These are phyloP conservation scores for Cetraspora pellucida DNA, from an alignment of 192 early-diverging fungal genomes.

Conservation along the genomic window DNA sequence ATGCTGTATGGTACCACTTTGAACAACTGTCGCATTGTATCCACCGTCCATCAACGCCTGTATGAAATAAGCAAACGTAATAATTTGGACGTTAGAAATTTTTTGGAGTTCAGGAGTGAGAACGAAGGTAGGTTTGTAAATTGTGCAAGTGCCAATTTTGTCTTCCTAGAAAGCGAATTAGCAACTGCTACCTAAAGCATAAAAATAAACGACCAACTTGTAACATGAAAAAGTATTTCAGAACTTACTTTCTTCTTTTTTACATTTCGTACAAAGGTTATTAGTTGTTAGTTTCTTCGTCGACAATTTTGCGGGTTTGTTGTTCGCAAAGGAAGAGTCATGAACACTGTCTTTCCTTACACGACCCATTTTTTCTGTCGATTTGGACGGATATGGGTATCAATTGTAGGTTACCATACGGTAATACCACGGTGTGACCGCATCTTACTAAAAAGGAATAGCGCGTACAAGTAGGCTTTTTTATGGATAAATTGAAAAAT, in stretches of 20 bases:
- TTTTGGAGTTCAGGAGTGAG: no score
- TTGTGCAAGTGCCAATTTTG: no score
- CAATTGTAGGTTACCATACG: conserved; percentile 4
- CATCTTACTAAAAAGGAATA: no score
- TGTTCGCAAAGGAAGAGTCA: background rate
- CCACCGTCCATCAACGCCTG: background rate
- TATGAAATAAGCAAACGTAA: background rate
- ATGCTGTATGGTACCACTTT: conserved; percentile 13
- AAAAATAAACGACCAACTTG: no score
- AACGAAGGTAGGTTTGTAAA: no score
- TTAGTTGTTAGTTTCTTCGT: background rate
- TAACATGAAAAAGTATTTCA: background rate
- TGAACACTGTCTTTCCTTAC: background rate
- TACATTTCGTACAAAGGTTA: conserved; percentile 4
- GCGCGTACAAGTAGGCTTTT: no score
- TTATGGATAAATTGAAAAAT: no score
- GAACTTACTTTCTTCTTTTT: background rate
- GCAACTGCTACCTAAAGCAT: no score
- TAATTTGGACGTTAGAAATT: no score
- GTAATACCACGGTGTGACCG: background rate
- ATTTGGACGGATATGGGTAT: background rate
- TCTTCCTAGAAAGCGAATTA: no score
- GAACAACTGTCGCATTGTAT: background rate
- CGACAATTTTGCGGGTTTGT: background rate
- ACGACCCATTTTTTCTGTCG: conserved; percentile 2